Evolutionary conservation across 331 rosid genomes (phyloP).

Genomic region (Saraca asoca): DNA sequence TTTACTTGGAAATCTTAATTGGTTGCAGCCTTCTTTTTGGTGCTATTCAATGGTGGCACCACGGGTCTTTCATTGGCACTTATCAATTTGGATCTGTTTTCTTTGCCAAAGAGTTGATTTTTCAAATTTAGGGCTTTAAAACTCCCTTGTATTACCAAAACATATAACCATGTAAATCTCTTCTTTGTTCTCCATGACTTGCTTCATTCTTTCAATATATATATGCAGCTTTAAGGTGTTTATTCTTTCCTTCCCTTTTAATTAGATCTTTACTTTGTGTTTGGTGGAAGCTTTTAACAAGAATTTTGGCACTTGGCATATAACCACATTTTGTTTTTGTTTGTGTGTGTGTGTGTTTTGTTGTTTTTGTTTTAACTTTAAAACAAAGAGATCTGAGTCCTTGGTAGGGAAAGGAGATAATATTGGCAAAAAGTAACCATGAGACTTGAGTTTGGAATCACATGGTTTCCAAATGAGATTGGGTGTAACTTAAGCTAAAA

Average conservation of each 20-base stretch:
- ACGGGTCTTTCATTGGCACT: slow-evolving; percentile 19
- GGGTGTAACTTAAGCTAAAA: no score
- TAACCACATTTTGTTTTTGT: no score
- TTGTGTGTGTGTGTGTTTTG: no score
- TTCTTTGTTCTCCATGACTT: slow-evolving; percentile 21
- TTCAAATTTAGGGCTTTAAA: background rate
- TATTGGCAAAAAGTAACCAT: no score
- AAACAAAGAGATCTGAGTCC: no score
- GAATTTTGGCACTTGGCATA: no score
- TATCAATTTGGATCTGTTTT: slow-evolving; percentile 13
- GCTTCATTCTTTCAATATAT: slow-evolving; percentile 28
- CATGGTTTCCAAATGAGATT: no score
- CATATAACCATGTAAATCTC: slow-evolving; percentile 29
- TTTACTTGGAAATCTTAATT: slow-evolving; percentile 26
- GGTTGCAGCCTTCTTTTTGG: slow-evolving; percentile 22
- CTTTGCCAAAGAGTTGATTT: slow-evolving; percentile 20
- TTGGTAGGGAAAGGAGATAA: no score
- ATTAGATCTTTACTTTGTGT: slow-evolving; percentile 2
- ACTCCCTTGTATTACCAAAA: slow-evolving; percentile 12
- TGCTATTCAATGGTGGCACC: slow-evolving; percentile 19
- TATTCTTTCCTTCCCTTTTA: slow-evolving; percentile 1
- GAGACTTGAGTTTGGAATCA: no score
- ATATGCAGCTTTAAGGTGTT: slow-evolving; percentile 20
- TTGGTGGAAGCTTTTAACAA: background rate
- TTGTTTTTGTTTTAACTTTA: no score